Evolutionary conservation across 176 grass and related monocot genomes (phyloP), one percentile per base, ranked within the genome.

Genomic region (Carex kokanica): DNA sequence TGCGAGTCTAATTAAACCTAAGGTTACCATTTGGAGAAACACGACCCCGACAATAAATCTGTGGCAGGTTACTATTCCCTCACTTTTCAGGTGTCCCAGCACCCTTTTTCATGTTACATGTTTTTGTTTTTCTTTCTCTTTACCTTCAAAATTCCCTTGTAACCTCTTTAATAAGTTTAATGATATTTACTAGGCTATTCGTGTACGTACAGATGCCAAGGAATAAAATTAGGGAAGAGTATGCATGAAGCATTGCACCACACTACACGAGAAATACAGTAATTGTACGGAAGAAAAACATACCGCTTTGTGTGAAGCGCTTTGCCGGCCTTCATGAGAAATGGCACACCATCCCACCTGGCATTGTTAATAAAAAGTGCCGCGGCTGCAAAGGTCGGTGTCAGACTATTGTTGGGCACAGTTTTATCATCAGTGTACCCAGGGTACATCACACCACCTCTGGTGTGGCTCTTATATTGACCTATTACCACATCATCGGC

Each of bases 301-400:
- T 87, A 94, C 94, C 90, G 56, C 40, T 91, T 92, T 51, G 86
- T 88, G 65, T 97, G 90, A 81, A 98, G 90, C 40, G 92, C 95
- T 94, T 98, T 98, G 8, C 92, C 92, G 79, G 92, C 87, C 84
- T 94, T 98, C 95, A 98, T 94, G 55, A 98, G 95, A 88, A 98
- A 98, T 20, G 95, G 95, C 43, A 98, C 92, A 78, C 95, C 95
- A 74, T 98, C 95, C 95, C 95, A 98, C 81, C 95, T 92, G 38
- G 92, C 92, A 20, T 98, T 98, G 81, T 98, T 91, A 78, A 94
- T 94, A 29, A 94, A 98, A 64, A 98, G 86, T 24, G 88, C 89
- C 61, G 95, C 95, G 14, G 95, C 92, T 60, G 95, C 92, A 84
- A 93, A 98, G 15, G 95, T 94, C 25, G 95, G 95, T 86, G 95